A percentile compares a stretch with the other conserved stretches of the same genome.
Evolutionary conservation across 768 basidiomycete genomes (phyloP).

Genomic region (Amanita pseudoporphyria): DNA sequence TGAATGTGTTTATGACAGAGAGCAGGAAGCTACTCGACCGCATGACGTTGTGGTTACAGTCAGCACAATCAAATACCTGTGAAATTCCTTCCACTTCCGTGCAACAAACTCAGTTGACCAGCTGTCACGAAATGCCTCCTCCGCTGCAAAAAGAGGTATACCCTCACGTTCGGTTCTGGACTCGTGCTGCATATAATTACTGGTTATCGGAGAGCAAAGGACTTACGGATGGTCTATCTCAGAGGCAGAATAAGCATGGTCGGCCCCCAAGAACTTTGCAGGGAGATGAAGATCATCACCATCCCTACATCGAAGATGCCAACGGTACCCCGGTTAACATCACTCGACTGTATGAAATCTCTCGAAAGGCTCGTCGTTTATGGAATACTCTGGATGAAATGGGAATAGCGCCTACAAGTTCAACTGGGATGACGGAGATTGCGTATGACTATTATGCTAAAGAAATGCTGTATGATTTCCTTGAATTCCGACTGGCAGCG

Average conservation of each 20-base stretch:
- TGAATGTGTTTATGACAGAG: neutral
- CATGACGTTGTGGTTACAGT: neutral
- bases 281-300: neutral
- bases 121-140: neutral
- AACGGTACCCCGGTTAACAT: neutral
- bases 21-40: neutral
- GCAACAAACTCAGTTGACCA: neutral
- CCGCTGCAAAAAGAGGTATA: too few relatives aligned
- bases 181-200: neutral
- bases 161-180: neutral
- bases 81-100: neutral
- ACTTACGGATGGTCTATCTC: neutral
- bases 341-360: neutral
- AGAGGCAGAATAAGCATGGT: neutral
- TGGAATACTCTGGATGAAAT: neutral
- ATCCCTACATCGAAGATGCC: neutral
- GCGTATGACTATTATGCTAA: neutral
- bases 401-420: neutral
- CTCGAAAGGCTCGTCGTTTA: neutral
- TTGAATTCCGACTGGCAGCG: neutral
- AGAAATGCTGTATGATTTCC: neutral
- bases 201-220: neutral
- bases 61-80: too few relatives aligned
- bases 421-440: neutral
- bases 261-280: neutral